A percentile compares a stretch with the other conserved stretches of the same genome.
Evolutionary conservation across 176 grass and related monocot species (phyloP).

Genomic region (Carex parvula): DNA sequence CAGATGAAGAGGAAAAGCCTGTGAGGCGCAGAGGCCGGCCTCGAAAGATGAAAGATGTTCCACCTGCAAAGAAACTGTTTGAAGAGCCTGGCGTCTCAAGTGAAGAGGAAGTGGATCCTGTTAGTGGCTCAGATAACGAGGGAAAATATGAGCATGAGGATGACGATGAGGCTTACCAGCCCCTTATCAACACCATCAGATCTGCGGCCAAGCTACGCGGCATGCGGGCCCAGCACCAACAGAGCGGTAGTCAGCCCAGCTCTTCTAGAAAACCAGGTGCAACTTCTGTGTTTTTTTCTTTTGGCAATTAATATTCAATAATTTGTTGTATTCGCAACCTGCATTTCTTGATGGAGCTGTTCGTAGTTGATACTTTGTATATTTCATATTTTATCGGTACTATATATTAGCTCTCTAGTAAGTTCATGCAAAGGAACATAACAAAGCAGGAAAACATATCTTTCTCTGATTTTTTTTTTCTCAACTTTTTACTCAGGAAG

Average conservation of each 20-base stretch:
- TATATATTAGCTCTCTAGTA: background rate
- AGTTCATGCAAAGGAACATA: background rate
- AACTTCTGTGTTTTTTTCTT: background rate
- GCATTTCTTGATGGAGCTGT: background rate
- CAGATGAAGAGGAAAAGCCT: conserved; percentile 83
- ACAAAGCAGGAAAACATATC: background rate
- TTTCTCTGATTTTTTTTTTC: background rate
- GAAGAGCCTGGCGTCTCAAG: conserved; percentile 49
- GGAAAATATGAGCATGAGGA: conserved; percentile 49
- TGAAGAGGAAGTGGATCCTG: conserved; percentile 71
- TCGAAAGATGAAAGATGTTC: conserved; percentile 64
- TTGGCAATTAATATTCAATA: background rate
- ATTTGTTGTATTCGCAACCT: background rate
- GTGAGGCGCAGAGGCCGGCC: conserved; percentile 82
- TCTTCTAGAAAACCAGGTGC: conserved; percentile 52
- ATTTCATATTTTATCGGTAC: background rate
- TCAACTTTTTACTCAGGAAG: conserved; percentile 2
- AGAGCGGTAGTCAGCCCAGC: conserved; percentile 33
- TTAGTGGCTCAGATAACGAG: conserved; percentile 58
- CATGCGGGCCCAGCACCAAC: conserved; percentile 52
- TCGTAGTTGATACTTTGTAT: background rate
- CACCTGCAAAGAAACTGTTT: conserved; percentile 71
- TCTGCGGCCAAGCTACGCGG: conserved; percentile 76
- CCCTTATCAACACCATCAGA: conserved; percentile 74
- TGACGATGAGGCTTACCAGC: conserved; percentile 61